Base-by-base conservation (phyloP, 495 filamentous ascomycete genomes). In the Tuber brumale region DNA sequence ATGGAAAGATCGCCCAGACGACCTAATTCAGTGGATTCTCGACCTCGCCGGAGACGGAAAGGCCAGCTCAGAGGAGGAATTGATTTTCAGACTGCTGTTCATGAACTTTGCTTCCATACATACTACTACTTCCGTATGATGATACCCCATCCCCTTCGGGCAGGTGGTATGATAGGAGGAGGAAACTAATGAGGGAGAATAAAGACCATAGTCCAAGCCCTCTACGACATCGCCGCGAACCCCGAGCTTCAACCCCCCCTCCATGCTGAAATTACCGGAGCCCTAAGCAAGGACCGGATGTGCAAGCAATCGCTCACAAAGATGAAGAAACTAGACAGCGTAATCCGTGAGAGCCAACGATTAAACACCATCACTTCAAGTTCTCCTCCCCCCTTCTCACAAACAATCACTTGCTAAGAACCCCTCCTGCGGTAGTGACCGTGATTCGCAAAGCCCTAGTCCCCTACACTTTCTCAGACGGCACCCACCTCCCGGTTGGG, bases 91-190 rank as follows among this genome's bases (percentile, higher is more conserved):
- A 27, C 66, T 82, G 12, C 48, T 82, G n/a, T 74, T 81, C 21
- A 66, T 82, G 46, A 82, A 82, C n/a, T 82, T 82, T 43, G 80
- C 48, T 1, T 75, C 80, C n/a, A 82, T 82, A 71, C 81, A 82
- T 27, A 82, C 81, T 16, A 79, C 80, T 48, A 75, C 80, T 39
- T 23, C 77, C 9, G 75, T 76, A 80, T 14, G 69, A 57, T 27
- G 9, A 19, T 41, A 16, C 35, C 37, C 27, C 46, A 21, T 57
- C 48, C 8, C 48, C 23, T n/a, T 57, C 48, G 48, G 9, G 23
- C 46, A 57, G n/a, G n/a, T n/a, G 21, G 21, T n/a, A 12, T 4
- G 48, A 57, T n/a, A 31, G 57, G n/a, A 66, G 10, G 57, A 14
- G 9, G 27, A 31, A 16, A 6, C 57, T 31, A n/a, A 66, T 16